Conservation (phyloP, 305 asterid genomes). For the Fraxinus platypoda region DNA sequence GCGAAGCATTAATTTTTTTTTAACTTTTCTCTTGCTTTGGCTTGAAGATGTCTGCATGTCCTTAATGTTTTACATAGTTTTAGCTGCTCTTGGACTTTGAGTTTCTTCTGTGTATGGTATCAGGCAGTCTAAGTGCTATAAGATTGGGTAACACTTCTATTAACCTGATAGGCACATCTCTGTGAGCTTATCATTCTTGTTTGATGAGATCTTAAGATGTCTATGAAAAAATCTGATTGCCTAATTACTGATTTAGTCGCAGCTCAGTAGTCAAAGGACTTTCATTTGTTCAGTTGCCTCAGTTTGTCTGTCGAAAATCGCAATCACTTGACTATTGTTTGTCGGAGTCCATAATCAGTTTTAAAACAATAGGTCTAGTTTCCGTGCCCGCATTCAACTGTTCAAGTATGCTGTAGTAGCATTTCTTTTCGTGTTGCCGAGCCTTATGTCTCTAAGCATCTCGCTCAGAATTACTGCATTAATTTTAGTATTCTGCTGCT, state of each 20-base stretch:
- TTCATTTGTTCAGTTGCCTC: not conserved
- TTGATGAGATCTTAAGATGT: not conserved
- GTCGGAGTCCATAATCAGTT: not conserved
- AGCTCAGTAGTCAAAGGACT: not conserved
- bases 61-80: no score
- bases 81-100: not conserved
- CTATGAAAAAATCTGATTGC: not conserved
- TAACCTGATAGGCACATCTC: not conserved
- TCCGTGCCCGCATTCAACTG: not conserved
- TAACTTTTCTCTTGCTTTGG: not conserved
- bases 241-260: not conserved
- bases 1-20: not conserved
- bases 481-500: not conserved
- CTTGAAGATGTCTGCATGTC: not conserved
- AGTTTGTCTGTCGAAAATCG: not conserved
- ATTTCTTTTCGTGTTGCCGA: not conserved
- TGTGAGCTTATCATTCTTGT: not conserved
- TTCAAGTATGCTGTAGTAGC: not conserved
- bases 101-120: not conserved
- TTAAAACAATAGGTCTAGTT: not conserved
- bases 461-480: not conserved
- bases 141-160: not conserved
- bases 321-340: not conserved
- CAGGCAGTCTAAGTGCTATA: not conserved
- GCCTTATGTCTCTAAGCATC: not conserved